phyloP scores from a whole-genome alignment of 2,329 filamentous ascomycete species.

The Fusarium penzigii region DNA sequence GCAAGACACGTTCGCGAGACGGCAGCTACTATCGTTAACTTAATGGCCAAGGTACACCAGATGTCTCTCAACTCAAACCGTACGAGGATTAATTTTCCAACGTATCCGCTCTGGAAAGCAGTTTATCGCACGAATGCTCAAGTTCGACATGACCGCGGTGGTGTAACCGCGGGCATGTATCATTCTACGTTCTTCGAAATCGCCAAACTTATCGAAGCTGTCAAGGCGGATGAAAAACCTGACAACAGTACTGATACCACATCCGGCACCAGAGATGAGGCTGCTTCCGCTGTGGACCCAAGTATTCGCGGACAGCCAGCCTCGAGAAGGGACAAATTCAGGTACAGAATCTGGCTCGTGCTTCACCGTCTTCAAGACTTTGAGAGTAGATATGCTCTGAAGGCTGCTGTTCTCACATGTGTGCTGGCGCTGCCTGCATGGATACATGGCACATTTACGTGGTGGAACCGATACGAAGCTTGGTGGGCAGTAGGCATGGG shows the following conservation, averaged over 20 bases:
- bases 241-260: conserved; percentile 19
- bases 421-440: conserved; percentile 57
- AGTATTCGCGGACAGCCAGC: conserved; percentile 37
- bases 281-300: conserved; percentile 41
- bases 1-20: conserved; percentile 56
- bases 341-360: conserved; percentile 50
- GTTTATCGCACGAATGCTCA: conserved; percentile 56
- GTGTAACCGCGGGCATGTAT: conserved; percentile 55
- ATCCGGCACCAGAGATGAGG: conserved; percentile 28
- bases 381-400: conserved; percentile 58
- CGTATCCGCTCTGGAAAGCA: conserved; percentile 55
- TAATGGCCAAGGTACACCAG: conserved; percentile 48
- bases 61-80: conserved; percentile 45
- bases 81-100: conserved; percentile 49
- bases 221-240: conserved; percentile 40
- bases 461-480: conserved; percentile 57
- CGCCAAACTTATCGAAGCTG: conserved; percentile 43
- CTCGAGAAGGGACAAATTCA: conserved; percentile 39
- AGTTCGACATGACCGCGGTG: conserved; percentile 60
- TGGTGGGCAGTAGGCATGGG: conserved; percentile 62
- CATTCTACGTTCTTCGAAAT: conserved; percentile 48
- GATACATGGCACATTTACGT: conserved; percentile 43
- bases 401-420: conserved; percentile 53
- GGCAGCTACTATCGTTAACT: conserved; percentile 46
- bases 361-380: conserved; percentile 58